Base-by-base conservation (phyloP, 2,329 filamentous ascomycete species). In the Parastagonospora nodorum region DNA sequence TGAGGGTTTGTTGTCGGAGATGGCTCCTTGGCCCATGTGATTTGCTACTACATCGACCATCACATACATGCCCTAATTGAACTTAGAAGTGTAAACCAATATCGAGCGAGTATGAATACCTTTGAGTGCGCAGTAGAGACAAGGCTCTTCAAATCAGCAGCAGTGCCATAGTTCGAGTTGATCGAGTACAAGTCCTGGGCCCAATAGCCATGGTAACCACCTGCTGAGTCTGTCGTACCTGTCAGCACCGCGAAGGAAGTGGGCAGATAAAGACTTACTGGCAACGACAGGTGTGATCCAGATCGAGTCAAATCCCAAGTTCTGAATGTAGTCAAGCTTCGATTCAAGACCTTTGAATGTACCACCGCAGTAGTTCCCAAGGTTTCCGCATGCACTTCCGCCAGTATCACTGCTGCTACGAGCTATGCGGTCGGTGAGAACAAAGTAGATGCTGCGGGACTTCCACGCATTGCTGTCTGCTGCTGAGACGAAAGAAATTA, bases 31-130 rank as follows among this genome's bases (percentile, higher is more conserved):
- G 14, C 69, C 70, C 67, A 73, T 69, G 48, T 82, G 78, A 61
- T 82, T 82, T 33, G 78, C 75, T 8, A 82, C 79, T 2, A 80
- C 74, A 54, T 82, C 80, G 39, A 81, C 73, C 80, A 82, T 81
- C 9, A 83, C 57, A 53, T 78, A 81, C 16, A 72, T 66, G 5
- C 67, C 68, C 68, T 72, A 16, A 14, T 2, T 29, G 35, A n/a
- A n/a, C 43, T 59, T 8, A 61, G 49, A 31, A 32, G 2, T 10
- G 14, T 2, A n/a, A 7, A 14, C 24, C 8, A 36, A 8, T 6
- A 7, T 9, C 8, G n/a, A 8, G 35, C 14, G 11, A n/a, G 28
- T 12, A 31, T 14, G 30, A 66, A 65, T 78, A 82, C 50, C 73
- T 77, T 57, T 66, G 73, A 56, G 60, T 82, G 80, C 9, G 81